Evolutionary conservation across 257 asterid genomes (phyloP).

Genomic region (Schizonepeta tenuifolia): DNA sequence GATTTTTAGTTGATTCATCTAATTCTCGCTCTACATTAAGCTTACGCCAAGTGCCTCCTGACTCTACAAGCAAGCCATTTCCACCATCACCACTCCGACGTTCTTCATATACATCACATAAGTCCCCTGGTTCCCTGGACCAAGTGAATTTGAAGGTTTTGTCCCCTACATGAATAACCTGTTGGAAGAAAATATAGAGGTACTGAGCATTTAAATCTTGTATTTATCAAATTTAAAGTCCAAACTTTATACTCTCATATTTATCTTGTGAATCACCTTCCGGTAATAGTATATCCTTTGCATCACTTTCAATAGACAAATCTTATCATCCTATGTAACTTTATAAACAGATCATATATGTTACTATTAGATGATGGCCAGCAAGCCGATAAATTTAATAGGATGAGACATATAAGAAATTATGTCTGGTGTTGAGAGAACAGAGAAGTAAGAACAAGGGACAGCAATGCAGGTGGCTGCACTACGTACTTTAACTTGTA

Average conservation of each 20-base stretch:
- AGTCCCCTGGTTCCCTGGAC: conserved; percentile 85
- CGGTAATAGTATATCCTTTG: neutral
- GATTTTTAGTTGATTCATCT: conserved; percentile 92
- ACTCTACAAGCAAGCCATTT: conserved; percentile 84
- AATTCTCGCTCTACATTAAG: conserved; percentile 87
- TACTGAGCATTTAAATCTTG: neutral
- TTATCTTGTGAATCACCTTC: conserved; percentile 9
- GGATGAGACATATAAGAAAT: neutral
- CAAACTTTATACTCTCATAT: neutral
- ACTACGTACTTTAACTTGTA: conserved; percentile 7
- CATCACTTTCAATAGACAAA: neutral
- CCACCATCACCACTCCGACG: conserved; percentile 89
- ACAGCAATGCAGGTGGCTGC: conserved; percentile 6
- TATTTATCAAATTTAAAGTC: neutral
- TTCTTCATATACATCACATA: conserved; percentile 95
- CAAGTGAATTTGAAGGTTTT: conserved; percentile 89
- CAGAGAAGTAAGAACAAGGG: conserved; percentile 15
- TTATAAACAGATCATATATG: neutral
- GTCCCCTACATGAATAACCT: conserved; percentile 89
- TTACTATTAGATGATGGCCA: neutral
- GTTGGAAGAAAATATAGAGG: conserved; percentile 30
- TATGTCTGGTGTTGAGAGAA: conserved; percentile 5
- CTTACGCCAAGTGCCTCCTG: conserved; percentile 93
- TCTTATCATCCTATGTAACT: conserved; percentile 1
- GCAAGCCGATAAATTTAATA: neutral